phyloP scores from a whole-genome alignment of 2,329 filamentous ascomycete genomes.

The Cryphonectria parasitica region DNA sequence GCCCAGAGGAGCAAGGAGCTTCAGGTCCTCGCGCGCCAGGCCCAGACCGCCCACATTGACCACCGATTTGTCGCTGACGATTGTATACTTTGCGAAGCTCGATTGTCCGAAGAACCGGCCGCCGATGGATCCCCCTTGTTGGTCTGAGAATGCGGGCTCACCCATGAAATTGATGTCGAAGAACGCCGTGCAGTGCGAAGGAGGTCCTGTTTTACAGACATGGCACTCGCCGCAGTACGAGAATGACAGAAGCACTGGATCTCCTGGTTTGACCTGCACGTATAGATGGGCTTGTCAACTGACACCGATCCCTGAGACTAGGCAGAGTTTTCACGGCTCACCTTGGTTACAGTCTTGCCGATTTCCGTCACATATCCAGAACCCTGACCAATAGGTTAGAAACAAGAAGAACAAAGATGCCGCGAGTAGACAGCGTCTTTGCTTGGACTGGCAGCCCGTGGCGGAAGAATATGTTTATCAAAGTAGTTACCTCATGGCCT shows the following conservation, averaged over 20 bases:
- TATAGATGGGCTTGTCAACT: too few relatives aligned
- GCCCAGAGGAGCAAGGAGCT: slow-evolving; percentile 36
- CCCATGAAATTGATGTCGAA: slow-evolving; percentile 54
- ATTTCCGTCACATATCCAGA: slow-evolving; percentile 53
- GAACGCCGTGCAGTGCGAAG: slow-evolving; percentile 54
- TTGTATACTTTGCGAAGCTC: slow-evolving; percentile 38
- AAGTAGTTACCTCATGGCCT: slow-evolving; percentile 52
- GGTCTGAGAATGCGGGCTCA: slow-evolving; percentile 50
- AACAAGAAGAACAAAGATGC: background rate
- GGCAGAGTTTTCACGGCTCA: background rate
- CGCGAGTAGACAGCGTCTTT: background rate
- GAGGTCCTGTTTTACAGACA: slow-evolving; percentile 49
- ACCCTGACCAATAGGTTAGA: slow-evolving; percentile 30
- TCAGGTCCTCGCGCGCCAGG: slow-evolving; percentile 32
- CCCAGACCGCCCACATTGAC: slow-evolving; percentile 34
- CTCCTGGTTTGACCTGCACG: slow-evolving; percentile 41
- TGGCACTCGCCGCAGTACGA: slow-evolving; percentile 51
- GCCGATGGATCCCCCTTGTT: slow-evolving; percentile 37
- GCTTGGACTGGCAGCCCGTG: background rate
- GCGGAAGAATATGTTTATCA: background rate
- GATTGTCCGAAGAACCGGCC: slow-evolving; percentile 43
- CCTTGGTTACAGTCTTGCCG: slow-evolving; percentile 45
- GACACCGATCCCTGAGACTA: background rate
- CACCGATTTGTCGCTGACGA: slow-evolving; percentile 37
- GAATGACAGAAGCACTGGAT: slow-evolving; percentile 53